These are phyloP conservation scores for Aspergillus felis DNA, from an alignment of 2,329 filamentous ascomycete species.

Conservation along the genomic window DNA sequence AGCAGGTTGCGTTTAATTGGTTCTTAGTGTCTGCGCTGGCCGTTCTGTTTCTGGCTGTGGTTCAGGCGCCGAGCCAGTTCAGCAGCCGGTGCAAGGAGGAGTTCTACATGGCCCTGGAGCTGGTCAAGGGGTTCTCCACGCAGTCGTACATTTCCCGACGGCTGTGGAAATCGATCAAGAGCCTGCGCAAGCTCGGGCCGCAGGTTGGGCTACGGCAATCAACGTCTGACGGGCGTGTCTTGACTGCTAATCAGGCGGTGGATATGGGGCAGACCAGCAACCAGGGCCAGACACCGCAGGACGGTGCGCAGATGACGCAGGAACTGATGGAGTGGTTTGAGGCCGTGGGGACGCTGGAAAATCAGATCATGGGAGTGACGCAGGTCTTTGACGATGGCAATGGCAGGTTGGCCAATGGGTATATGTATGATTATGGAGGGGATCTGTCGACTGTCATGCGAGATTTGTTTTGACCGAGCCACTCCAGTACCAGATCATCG, in stretches of 20 bases:
- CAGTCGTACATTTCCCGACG: conserved; percentile 59
- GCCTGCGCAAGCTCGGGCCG: conserved; percentile 57
- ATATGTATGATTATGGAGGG: conserved; percentile 51
- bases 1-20: conserved; percentile 63
- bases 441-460: conserved; percentile 57
- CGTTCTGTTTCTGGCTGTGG: conserved; percentile 60
- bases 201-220: conserved; percentile 49
- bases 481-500: background rate
- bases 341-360: conserved; percentile 53
- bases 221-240: background rate
- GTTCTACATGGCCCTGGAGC: conserved; percentile 62
- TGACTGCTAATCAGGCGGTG: background rate
- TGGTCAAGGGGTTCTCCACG: conserved; percentile 58
- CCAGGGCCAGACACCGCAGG: conserved; percentile 36
- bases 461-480: conserved; percentile 33
- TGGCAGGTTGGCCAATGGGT: conserved; percentile 23
- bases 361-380: conserved; percentile 34
- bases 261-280: conserved; percentile 43
- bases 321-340: conserved; percentile 62
- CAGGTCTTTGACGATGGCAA: conserved; percentile 14
- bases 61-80: conserved; percentile 58
- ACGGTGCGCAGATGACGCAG: conserved; percentile 55
- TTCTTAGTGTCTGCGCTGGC: conserved; percentile 61
- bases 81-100: conserved; percentile 56
- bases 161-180: conserved; percentile 60